Evolutionary conservation across 208 protist genomes (phyloP).

Genomic region (Leishmania major): DNA sequence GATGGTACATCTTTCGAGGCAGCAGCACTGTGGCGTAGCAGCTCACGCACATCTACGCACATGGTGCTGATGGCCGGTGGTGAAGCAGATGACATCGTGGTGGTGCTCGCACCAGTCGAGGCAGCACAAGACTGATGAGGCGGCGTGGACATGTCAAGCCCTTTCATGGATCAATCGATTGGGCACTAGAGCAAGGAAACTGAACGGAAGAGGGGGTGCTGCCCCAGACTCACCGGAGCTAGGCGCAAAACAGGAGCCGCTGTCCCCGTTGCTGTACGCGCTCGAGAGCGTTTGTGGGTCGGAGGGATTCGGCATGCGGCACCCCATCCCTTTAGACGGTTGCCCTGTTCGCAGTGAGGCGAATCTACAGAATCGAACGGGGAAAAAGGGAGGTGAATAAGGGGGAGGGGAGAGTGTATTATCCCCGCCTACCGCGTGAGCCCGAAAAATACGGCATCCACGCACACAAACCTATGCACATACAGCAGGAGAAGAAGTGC

Average conservation of each 20-base stretch:
- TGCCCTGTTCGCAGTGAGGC: not conserved
- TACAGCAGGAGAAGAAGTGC: not conserved
- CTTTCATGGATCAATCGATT: not conserved
- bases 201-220: not conserved
- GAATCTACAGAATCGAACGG: not conserved
- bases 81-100: not conserved
- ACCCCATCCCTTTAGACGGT: not conserved
- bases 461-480: not conserved
- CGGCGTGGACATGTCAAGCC: not conserved
- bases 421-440: not conserved
- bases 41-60: constrained; percentile 58
- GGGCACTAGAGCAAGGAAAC: not conserved
- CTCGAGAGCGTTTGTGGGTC: not conserved
- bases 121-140: not conserved
- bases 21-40: constrained; percentile 35
- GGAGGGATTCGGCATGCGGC: not conserved
- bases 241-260: not conserved
- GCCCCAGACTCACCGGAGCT: not conserved
- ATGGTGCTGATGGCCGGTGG: constrained; percentile 39
- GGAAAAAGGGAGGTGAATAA: too few relatives aligned
- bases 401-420: not conserved
- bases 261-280: not conserved
- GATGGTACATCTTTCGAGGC: not conserved
- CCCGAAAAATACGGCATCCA: not conserved
- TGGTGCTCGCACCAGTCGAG: not conserved